A percentile compares a stretch with the other conserved stretches of the same genome.
These are phyloP conservation scores for Ophiorrhiza pumila DNA, from an alignment of 257 asterid species.

Conservation along the genomic window DNA sequence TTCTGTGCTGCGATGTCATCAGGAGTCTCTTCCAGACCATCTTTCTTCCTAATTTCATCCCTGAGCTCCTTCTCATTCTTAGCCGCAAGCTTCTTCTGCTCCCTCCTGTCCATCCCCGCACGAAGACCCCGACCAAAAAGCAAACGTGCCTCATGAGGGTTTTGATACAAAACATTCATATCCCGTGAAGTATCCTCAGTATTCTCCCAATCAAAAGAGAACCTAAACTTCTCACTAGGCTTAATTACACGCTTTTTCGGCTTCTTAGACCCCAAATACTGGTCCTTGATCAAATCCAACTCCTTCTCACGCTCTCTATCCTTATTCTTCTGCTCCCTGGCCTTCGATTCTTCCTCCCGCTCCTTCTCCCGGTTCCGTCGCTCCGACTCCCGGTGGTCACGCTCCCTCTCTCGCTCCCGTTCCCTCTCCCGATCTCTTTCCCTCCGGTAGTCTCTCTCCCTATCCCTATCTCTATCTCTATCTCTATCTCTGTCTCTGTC, in stretches of 20 bases:
- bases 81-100: conserved; percentile 36
- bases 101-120: conserved; percentile 36
- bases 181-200: conserved; percentile 32
- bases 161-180: conserved; percentile 27
- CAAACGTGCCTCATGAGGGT: conserved; percentile 31
- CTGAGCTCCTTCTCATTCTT: conserved; percentile 29
- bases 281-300: conserved; percentile 31
- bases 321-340: conserved; percentile 18
- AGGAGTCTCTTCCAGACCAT: conserved; percentile 31
- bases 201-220: conserved; percentile 35
- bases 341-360: conserved; percentile 23
- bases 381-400: conserved; percentile 20
- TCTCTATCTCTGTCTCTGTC: no score
- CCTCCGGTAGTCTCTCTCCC: conserved; percentile 16
- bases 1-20: conserved; percentile 27
- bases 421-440: no score
- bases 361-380: conserved; percentile 28
- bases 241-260: conserved; percentile 35
- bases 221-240: conserved; percentile 36
- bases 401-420: conserved; percentile 20
- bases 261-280: conserved; percentile 29
- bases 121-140: conserved; percentile 32
- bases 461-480: conserved; percentile 33
- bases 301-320: conserved; percentile 30
- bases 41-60: conserved; percentile 29